Conservation (phyloP, 2,329 filamentous ascomycete genomes). For the Alternaria sp. region DNA sequence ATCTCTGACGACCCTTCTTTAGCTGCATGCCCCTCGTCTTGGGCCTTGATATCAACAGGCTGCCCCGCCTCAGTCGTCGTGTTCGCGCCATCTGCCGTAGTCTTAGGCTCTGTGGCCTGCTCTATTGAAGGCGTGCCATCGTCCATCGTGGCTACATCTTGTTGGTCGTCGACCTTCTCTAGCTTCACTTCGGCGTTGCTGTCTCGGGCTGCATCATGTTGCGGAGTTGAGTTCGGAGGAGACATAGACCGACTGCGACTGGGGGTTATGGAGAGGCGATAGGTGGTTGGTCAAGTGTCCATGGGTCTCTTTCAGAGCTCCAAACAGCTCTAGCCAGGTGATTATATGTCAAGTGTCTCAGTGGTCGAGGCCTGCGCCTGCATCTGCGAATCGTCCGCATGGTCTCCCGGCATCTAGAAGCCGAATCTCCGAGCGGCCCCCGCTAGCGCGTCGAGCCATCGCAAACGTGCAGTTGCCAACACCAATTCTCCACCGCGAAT, state of each 20-base stretch:
- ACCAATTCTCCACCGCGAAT: conserved; percentile 20
- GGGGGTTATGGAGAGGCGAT: conserved; percentile 10
- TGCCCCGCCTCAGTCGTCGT: conserved; percentile 36
- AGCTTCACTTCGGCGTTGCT: conserved; percentile 30
- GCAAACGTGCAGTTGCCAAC: conserved; percentile 13
- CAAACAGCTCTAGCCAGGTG: conserved; percentile 14
- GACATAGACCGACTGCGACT: conserved; percentile 48
- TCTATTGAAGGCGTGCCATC: conserved; percentile 2
- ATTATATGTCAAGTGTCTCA: conserved; percentile 14
- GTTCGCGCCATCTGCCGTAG: conserved; percentile 5
- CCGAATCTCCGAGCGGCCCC: conserved; percentile 31
- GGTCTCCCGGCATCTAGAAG: conserved; percentile 33
- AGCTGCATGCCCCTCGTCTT: conserved; percentile 18
- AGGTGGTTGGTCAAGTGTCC: conserved; percentile 27
- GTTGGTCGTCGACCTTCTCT: conserved; percentile 25
- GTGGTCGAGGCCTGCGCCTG: conserved; percentile 25
- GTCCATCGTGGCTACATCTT: conserved; percentile 11
- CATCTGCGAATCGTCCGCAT: conserved; percentile 24
- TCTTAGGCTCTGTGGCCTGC: conserved; percentile 1
- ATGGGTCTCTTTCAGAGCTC: conserved; percentile 30
- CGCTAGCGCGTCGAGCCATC: conserved; percentile 8
- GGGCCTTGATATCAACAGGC: conserved; percentile 17
- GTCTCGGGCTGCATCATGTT: conserved; percentile 41
- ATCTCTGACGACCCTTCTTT: conserved; percentile 6
- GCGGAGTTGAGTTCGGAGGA: conserved; percentile 44